Evolutionary conservation across 768 basidiomycete species (phyloP).

Genomic region (Termitomyces sp.): DNA sequence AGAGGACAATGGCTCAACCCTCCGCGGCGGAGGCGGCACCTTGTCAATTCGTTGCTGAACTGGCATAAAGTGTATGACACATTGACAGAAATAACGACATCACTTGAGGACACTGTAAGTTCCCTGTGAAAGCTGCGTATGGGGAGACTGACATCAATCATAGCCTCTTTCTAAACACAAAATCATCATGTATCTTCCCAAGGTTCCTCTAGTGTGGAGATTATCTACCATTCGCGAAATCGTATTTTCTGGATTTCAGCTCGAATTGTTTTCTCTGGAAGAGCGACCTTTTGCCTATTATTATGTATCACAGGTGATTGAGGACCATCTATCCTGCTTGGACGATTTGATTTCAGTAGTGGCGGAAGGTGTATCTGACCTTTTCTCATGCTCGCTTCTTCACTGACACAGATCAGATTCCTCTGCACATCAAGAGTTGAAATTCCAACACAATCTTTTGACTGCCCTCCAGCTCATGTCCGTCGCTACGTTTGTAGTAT

Average conservation of each 20-base stretch:
- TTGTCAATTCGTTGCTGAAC: constrained; percentile 56
- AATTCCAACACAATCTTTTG: constrained; percentile 44
- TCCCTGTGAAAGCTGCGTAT: neutral
- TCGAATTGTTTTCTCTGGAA: constrained; percentile 63
- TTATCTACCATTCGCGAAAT: constrained; percentile 59
- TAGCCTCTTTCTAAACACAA: constrained; percentile 27
- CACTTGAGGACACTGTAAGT: constrained; percentile 25
- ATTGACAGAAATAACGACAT: constrained; percentile 25
- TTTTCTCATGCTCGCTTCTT: neutral
- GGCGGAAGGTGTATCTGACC: constrained; percentile 27
- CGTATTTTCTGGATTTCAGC: constrained; percentile 68
- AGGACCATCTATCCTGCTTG: constrained; percentile 47
- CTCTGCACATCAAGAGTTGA: constrained; percentile 36
- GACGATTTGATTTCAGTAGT: constrained; percentile 39
- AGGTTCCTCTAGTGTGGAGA: constrained; percentile 51
- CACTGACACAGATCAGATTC: constrained; percentile 24
- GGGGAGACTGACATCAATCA: neutral
- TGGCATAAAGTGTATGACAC: constrained; percentile 63
- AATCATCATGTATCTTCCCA: constrained; percentile 36
- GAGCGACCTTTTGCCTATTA: constrained; percentile 76
- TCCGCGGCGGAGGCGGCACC: constrained; percentile 55
- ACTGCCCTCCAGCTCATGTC: constrained; percentile 55
- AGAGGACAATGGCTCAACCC: constrained; percentile 65
- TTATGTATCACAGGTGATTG: constrained; percentile 55
- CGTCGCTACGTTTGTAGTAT: constrained; percentile 47